Percentiles rank a stretch among this genome's conserved stretches.
Conservation (phyloP, 2,329 filamentous ascomycete species). For the Penicillium sp. region DNA sequence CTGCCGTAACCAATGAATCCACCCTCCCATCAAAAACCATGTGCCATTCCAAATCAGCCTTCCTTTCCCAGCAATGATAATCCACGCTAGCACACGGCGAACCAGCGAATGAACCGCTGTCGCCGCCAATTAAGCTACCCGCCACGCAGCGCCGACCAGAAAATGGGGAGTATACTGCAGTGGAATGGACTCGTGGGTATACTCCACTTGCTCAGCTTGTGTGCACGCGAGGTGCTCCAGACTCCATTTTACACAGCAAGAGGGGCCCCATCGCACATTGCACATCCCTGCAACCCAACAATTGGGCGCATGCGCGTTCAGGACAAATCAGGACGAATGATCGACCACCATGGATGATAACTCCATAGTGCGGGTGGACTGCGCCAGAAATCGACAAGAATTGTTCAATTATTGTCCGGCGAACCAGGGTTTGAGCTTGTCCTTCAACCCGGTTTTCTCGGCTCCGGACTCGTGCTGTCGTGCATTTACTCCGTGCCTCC, state of each 20-base stretch:
- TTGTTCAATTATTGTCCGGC: not conserved
- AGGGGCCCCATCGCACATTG: not conserved
- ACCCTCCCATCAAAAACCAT: not conserved
- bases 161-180: conserved; percentile 3
- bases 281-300: not conserved
- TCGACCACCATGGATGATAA: not conserved
- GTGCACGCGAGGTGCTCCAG: no score
- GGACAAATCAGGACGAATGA: conserved; percentile 2
- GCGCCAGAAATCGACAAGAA: not conserved
- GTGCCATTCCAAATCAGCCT: conserved; percentile 13
- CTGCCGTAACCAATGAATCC: not conserved
- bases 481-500: not conserved
- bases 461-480: not conserved
- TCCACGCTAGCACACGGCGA: conserved; percentile 10
- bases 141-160: not conserved
- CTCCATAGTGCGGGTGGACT: not conserved
- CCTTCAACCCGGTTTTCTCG: not conserved
- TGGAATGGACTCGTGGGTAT: not conserved
- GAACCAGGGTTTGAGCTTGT: not conserved
- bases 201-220: no score
- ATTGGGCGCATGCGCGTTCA: not conserved
- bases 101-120: conserved; percentile 8
- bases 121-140: not conserved
- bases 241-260: no score
- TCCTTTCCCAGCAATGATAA: conserved; percentile 15